Conservation (phyloP, 2,329 filamentous ascomycete genomes). For the Colletotrichum eremochloae region DNA sequence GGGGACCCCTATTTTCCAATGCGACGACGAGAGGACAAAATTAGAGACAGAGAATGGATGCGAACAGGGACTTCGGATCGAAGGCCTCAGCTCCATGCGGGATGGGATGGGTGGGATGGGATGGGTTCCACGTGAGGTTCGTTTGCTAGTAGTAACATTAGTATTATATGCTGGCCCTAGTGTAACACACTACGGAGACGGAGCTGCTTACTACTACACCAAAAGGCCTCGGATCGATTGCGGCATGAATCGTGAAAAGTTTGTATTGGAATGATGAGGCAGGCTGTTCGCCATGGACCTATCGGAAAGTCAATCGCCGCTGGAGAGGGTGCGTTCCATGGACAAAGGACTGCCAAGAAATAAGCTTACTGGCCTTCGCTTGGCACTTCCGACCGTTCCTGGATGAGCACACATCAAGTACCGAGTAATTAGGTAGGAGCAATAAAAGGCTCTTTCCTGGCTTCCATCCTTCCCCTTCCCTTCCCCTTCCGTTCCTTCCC, state of each 20-base stretch:
- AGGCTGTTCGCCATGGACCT: slow-evolving; percentile 4
- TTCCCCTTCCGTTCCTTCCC: slow-evolving; percentile 21
- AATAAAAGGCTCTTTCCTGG: not conserved
- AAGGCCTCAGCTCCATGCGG: not conserved
- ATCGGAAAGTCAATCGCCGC: slow-evolving; percentile 12
- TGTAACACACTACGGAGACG: too few relatives aligned
- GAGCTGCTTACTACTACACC: too few relatives aligned
- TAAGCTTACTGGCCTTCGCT: slow-evolving; percentile 14
- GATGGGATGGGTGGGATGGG: not conserved
- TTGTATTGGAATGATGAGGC: not conserved
- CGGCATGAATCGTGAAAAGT: slow-evolving; percentile 10
- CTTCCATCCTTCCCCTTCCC: too few relatives aligned
- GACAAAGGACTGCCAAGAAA: slow-evolving; percentile 21
- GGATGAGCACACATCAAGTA: not conserved
- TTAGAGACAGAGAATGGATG: not conserved
- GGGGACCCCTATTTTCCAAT: not conserved
- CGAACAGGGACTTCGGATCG: not conserved
- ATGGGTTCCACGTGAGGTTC: not conserved
- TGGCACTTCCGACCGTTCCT: slow-evolving; percentile 31
- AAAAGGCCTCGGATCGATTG: not conserved
- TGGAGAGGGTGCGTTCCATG: not conserved
- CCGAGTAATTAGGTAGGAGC: not conserved
- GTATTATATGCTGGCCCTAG: too few relatives aligned
- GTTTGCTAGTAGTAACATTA: too few relatives aligned
- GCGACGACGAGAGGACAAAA: not conserved